These are phyloP conservation scores for Dalbergia cochinchinensis DNA, from an alignment of 306 rosid genomes.

Conservation along the genomic window DNA sequence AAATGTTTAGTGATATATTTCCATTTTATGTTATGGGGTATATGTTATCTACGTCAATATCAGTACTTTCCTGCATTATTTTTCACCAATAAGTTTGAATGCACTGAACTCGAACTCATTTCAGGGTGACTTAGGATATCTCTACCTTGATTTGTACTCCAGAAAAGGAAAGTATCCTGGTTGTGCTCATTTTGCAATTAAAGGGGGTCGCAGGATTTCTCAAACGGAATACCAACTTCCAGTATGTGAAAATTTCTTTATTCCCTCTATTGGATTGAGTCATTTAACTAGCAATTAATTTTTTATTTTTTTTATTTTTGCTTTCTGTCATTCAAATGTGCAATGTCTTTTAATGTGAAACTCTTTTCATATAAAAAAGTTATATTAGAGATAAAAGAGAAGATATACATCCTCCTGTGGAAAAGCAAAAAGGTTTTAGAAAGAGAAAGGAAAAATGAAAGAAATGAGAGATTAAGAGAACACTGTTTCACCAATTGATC, in stretches of 20 bases:
- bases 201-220: slow-evolving; percentile 64
- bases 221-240: slow-evolving; percentile 67
- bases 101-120: slow-evolving; percentile 37
- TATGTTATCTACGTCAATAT: slow-evolving; percentile 22
- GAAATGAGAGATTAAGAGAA: neutral
- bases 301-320: no score
- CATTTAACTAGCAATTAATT: slow-evolving; percentile 30
- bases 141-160: slow-evolving; percentile 61
- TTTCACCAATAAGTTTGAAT: slow-evolving; percentile 27
- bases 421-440: neutral
- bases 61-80: neutral
- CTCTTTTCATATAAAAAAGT: neutral
- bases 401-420: slow-evolving; percentile 9
- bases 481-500: slow-evolving; percentile 15
- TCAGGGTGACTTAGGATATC: slow-evolving; percentile 65
- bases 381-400: slow-evolving; percentile 12
- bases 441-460: slow-evolving; percentile 15
- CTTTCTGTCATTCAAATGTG: slow-evolving; percentile 18
- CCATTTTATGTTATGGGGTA: neutral
- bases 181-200: slow-evolving; percentile 67
- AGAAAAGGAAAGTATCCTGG: slow-evolving; percentile 65
- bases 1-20: neutral
- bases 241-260: slow-evolving; percentile 49
- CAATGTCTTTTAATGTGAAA: slow-evolving; percentile 16
- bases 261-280: neutral